Evolutionary conservation across 805 yeast genomes (phyloP).

Genomic region (Candida mattraensis): DNA sequence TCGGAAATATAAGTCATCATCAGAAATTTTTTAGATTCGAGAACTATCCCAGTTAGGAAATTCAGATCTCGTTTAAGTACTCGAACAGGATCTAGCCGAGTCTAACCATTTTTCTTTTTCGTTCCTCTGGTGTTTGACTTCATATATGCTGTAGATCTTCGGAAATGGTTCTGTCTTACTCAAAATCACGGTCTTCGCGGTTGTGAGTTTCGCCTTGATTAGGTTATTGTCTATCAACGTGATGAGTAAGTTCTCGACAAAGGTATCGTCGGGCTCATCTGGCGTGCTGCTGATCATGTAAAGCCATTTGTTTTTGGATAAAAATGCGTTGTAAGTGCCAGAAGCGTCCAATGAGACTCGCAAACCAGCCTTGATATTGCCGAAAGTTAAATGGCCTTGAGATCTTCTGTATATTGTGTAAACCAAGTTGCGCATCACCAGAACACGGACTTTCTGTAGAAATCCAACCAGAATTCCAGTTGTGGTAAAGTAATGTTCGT

Average conservation of each 20-base stretch:
- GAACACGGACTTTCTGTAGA: constrained; percentile 43
- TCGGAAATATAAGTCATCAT: no score
- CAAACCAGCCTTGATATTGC: constrained; percentile 27
- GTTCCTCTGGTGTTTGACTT: constrained; percentile 20
- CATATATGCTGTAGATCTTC: constrained; percentile 20
- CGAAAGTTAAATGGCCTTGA: constrained; percentile 19
- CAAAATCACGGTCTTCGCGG: constrained; percentile 26
- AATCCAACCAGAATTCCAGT: constrained; percentile 43
- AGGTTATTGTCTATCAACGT: constrained; percentile 54
- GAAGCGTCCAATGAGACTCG: constrained; percentile 19
- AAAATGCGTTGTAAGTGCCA: constrained; percentile 9
- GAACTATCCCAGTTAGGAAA: no score
- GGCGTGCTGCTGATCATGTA: constrained; percentile 16
- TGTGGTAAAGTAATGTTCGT: constrained; percentile 40
- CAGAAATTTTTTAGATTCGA: no score
- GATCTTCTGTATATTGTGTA: constrained; percentile 20
- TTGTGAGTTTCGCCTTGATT: constrained; percentile 49
- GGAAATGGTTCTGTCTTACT: constrained; percentile 34
- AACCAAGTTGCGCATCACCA: constrained; percentile 46
- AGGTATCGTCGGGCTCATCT: constrained; percentile 36
- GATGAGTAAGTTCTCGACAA: constrained; percentile 50
- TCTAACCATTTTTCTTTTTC: constrained; percentile 33
- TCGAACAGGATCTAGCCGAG: constrained; percentile 6
- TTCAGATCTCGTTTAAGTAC: no score
- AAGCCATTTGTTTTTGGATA: constrained; percentile 16